Conservation (phyloP, 805 yeast genomes). For the Wickerhamomyces canadensis region DNA sequence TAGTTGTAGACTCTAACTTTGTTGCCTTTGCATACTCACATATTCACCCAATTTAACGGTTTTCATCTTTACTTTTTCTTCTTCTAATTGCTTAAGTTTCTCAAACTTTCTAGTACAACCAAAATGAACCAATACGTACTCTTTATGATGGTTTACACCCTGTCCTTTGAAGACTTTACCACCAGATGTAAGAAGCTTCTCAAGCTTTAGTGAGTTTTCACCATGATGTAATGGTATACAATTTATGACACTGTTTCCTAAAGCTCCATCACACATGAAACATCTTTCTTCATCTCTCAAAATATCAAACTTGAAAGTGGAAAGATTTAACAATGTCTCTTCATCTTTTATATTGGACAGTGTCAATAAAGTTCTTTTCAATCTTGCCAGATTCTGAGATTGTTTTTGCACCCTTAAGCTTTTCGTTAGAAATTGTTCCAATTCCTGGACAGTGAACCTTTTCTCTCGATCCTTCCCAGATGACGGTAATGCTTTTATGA, state of each 20-base stretch:
- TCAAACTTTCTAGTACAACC: conserved; percentile 13
- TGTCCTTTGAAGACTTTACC: background rate
- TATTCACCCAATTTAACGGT: conserved; percentile 12
- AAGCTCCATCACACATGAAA: conserved; percentile 47
- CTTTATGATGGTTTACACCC: background rate
- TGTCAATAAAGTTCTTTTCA: conserved; percentile 5
- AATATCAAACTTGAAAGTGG: background rate
- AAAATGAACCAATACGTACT: conserved; percentile 15
- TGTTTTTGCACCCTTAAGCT: conserved; percentile 12
- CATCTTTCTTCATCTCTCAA: conserved; percentile 32
- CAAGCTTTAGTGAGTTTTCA: no score
- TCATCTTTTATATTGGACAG: conserved; percentile 5
- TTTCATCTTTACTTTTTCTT: conserved; percentile 9
- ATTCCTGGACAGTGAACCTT: conserved; percentile 14
- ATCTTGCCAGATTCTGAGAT: background rate
- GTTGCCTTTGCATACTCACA: no score
- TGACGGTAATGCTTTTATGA: conserved; percentile 8
- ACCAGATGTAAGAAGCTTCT: no score
- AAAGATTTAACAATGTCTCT: conserved; percentile 1
- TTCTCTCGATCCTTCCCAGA: no score
- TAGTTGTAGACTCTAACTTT: no score
- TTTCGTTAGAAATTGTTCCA: conserved; percentile 16
- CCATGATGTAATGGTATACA: no score
- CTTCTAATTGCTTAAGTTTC: background rate
- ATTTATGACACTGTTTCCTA: conserved; percentile 51